phyloP scores from a whole-genome alignment of 345 rosid genomes.

The Trapa bicornis region DNA sequence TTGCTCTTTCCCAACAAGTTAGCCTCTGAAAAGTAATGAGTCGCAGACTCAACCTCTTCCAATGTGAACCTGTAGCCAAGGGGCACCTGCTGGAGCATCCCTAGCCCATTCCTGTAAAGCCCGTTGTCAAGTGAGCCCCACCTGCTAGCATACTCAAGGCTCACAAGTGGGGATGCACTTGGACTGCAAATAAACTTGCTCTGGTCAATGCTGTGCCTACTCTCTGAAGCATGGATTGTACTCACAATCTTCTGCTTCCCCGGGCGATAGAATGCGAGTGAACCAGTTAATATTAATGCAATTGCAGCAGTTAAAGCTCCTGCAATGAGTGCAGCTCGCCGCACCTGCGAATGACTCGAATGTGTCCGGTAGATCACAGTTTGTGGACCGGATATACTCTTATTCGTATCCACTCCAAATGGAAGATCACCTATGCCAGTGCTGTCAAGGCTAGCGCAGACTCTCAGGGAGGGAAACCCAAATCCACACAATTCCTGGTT shows the following conservation, averaged over 20 bases:
- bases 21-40: constrained; percentile 72
- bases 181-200: constrained; percentile 41
- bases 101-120: constrained; percentile 39
- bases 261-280: constrained; percentile 36
- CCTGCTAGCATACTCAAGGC: constrained; percentile 57
- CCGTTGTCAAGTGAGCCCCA: constrained; percentile 68
- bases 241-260: constrained; percentile 69
- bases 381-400: constrained; percentile 13
- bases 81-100: constrained; percentile 13
- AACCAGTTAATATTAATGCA: constrained; percentile 27
- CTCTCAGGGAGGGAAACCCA: constrained; percentile 36
- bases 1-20: constrained; percentile 53
- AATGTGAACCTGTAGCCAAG: constrained; percentile 51
- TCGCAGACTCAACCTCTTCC: constrained; percentile 89
- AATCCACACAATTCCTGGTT: constrained; percentile 60
- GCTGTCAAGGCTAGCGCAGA: constrained; percentile 33
- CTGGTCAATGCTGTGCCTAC: constrained; percentile 35
- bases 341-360: constrained; percentile 41
- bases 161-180: constrained; percentile 66
- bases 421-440: constrained; percentile 29
- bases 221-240: constrained; percentile 39
- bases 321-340: constrained; percentile 37
- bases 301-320: constrained; percentile 37
- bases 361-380: constrained; percentile 19
- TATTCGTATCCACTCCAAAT: constrained; percentile 11